Base-by-base conservation (phyloP, 768 basidiomycete genomes). In the Boletus speciosus region DNA sequence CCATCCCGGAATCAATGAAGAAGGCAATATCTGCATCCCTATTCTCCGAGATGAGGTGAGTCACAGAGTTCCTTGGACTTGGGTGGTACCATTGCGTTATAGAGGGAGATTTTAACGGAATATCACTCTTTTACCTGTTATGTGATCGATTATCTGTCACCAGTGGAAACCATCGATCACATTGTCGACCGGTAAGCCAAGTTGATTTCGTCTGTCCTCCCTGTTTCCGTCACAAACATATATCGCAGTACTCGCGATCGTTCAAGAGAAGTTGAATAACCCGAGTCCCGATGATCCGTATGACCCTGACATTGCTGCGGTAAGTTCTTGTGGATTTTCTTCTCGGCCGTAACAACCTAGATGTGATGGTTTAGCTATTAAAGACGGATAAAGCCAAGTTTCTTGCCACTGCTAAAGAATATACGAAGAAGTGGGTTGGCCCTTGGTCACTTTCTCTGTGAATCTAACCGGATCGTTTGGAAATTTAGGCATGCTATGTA, bases 1-100 rank as follows among this genome's bases (percentile, higher is more conserved):
- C 66, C 91, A 93, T 69, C 91, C 91, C 27, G 91, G 92, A 36
- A 88, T 93, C 68, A 91, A 93, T 58, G 91, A 93, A 52, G 90
- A 93, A 66, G 91, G 91, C 34, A 77, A 81, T 23, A 93, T 93
- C 53, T 93, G 91, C 66, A 83, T 93, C 32, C 86, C 90, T 34
- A 79, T 93, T 44, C 78, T 93, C 48, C 81, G 88, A 62, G 91
- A 93, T 68, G 88, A 92, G 74, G 90, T 88, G 58, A 49, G 85
- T 43, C 41, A 44, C 14, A 35, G 42, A 53, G 25, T 15, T 50
- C 43, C 55, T 46, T 52, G 56, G 43, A 34, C 16, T 52, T 48
- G 19, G 11, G 9, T 36, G 10, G 31, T 4, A 7, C 15, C n/a
- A 23, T 51, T 29, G 47, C 34, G 15, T 41, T 25, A 19, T 34